Evolutionary conservation across 768 basidiomycete genomes (phyloP).

Genomic region (Dacryopinax primogenitus): DNA sequence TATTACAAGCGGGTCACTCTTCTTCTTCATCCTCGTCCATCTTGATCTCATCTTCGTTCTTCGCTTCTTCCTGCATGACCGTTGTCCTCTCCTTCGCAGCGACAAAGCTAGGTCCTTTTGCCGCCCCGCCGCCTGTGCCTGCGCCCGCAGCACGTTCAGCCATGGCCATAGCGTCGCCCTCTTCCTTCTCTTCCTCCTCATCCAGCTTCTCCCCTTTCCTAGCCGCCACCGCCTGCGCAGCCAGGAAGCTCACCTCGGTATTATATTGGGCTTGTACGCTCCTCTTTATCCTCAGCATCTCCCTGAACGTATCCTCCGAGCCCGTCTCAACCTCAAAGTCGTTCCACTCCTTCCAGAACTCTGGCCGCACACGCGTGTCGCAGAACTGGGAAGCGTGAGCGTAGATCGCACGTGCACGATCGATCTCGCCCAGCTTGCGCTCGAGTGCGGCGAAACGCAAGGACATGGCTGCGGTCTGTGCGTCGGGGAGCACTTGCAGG

Average conservation of each 20-base stretch:
- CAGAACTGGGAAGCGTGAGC: constrained; percentile 98
- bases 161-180: constrained; percentile 73
- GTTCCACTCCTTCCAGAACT: constrained; percentile 97
- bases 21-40: not conserved
- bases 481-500: constrained; percentile 81
- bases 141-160: constrained; percentile 54
- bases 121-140: constrained; percentile 16
- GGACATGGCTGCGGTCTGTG: constrained; percentile 95
- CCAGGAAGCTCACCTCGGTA: constrained; percentile 86
- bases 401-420: constrained; percentile 89
- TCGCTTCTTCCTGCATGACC: not conserved
- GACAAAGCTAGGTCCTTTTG: constrained; percentile 60
- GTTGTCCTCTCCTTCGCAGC: constrained; percentile 18
- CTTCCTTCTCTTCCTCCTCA: constrained; percentile 28
- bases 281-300: constrained; percentile 90
- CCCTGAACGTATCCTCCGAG: constrained; percentile 91
- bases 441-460: constrained; percentile 90
- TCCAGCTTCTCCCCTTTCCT: constrained; percentile 43
- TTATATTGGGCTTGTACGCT: constrained; percentile 99
- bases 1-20: too few relatives aligned
- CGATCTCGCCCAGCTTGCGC: constrained; percentile 96
- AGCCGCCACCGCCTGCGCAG: constrained; percentile 74
- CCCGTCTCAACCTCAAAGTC: constrained; percentile 96
- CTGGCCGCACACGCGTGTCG: constrained; percentile 79
- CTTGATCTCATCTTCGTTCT: constrained; percentile 8